Base-by-base conservation (phyloP, 805 yeast genomes). In the Spathaspora arborariae region DNA sequence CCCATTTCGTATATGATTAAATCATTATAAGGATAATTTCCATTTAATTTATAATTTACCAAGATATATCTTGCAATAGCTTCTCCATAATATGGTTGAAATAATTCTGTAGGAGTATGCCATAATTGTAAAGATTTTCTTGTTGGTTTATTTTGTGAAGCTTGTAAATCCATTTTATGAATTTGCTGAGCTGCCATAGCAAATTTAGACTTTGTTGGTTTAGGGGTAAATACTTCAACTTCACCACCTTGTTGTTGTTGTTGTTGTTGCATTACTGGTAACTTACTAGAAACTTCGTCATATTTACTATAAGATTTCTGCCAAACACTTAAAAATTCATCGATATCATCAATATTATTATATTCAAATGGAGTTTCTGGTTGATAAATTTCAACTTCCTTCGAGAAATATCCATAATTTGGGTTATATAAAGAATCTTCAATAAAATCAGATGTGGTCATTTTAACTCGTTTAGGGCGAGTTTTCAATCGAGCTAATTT, bases 61-160 rank as follows among this genome's bases (percentile, higher is more conserved):
- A 88, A 65, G 16, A 91, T 66, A 64, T 88, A 86, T 45, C 91
- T 70, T 0, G 97, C 97, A 47, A 92, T 67, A 0, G 95, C 89
- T 60, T 86, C 87, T 11, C 96, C 96, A 56, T 89, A 88, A 55
- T 73, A 82, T 0, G 96, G 96, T 51, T 82, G 82, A 65, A 88
- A 88, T 39, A 88, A 68, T 62, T 89, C 96, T 0, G 94, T 85
- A 1, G 96, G 96, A 0, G 96, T 88, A 59, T 88, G 96, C 96
- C 96, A 88, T 41, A 87, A 64, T 63, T 88, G 96, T 13, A 81
- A 52, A 1, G 82, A 75, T 44, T 68, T 64, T 39, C 59, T 59
- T 13, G 22, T 19, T 5, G 6, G 24, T 11, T 64, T 58, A 45
- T 42, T 56, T 19, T 58, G 54, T 9, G 51, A 51, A 4, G 56